Percentiles rank a stretch among this genome's conserved stretches.
These are phyloP conservation scores for Cladosporium sp. DNA, from an alignment of 2,329 filamentous ascomycete genomes.

Conservation along the genomic window DNA sequence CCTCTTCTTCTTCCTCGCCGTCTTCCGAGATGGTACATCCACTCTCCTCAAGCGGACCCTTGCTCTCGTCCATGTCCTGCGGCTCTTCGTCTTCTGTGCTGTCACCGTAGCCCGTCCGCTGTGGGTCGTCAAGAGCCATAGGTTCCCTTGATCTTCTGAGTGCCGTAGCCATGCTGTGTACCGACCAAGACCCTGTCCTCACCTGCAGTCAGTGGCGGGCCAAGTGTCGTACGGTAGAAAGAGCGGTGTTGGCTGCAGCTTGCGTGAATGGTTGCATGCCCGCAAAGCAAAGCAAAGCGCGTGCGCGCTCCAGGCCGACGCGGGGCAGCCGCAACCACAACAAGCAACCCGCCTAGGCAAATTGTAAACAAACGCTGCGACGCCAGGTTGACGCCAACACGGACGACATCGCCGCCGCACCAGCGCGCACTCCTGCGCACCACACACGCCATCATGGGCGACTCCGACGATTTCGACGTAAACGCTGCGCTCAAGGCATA, in stretches of 20 bases:
- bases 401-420: conserved; percentile 9
- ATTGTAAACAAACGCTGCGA: background rate
- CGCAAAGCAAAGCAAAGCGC: background rate
- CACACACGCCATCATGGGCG: conserved; percentile 52
- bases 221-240: background rate
- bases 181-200: background rate
- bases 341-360: background rate
- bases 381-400: background rate
- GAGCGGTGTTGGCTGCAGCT: background rate
- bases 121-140: conserved; percentile 20
- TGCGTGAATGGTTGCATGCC: background rate
- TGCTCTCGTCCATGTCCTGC: conserved; percentile 43
- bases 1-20: conserved; percentile 45
- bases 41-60: conserved; percentile 45
- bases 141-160: conserved; percentile 15
- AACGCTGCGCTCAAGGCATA: conserved; percentile 95
- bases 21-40: conserved; percentile 44
- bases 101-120: conserved; percentile 13
- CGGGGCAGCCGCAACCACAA: background rate
- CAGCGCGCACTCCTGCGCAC: background rate
- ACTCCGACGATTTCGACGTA: conserved; percentile 76
- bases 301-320: background rate
- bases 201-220: background rate
- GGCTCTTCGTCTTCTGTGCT: conserved; percentile 30
- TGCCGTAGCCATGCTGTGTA: conserved; percentile 19